Conservation (phyloP, 306 rosid species). For the Coriaria nepalensis region DNA sequence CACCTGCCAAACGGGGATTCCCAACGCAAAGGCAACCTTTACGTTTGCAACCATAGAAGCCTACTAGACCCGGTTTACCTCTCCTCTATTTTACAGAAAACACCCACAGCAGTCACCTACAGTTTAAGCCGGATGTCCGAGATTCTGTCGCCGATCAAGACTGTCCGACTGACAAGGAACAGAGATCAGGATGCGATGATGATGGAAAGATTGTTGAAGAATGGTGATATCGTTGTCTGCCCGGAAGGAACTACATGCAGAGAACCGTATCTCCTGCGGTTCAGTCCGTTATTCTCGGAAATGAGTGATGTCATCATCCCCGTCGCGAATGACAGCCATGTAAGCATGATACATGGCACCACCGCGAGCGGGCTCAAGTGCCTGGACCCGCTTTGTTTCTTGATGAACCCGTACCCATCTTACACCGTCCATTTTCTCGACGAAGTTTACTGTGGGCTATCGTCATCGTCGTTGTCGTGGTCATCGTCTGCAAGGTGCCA, state of each 20-base stretch:
- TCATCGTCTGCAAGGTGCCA: background rate
- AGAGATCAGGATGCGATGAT: constrained; percentile 32
- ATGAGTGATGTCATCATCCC: constrained; percentile 39
- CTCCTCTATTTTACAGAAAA: constrained; percentile 23
- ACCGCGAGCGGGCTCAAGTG: constrained; percentile 76
- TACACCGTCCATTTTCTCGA: constrained; percentile 33
- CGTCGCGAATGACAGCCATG: constrained; percentile 42
- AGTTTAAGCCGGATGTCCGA: constrained; percentile 71
- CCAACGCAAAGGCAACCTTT: constrained; percentile 22
- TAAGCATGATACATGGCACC: constrained; percentile 76
- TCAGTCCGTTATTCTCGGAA: constrained; percentile 69
- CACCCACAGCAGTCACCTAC: constrained; percentile 48
- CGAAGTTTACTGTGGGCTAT: constrained; percentile 9
- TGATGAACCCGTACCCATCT: constrained; percentile 51
- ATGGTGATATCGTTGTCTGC: constrained; percentile 65
- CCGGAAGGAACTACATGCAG: constrained; percentile 93
- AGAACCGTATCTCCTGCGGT: constrained; percentile 68
- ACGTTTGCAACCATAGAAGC: constrained; percentile 77
- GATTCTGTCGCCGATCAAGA: constrained; percentile 57
- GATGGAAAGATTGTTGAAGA: constrained; percentile 26
- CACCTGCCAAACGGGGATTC: too few species aligned
- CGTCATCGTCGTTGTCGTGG: too few species aligned
- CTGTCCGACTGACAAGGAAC: constrained; percentile 50
- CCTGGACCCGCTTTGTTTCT: constrained; percentile 61
- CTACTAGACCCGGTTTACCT: constrained; percentile 57